A percentile compares a stretch with the other conserved stretches of the same genome.
phyloP scores from a whole-genome alignment of 768 basidiomycete species.

The Daedaleopsis sinensis region DNA sequence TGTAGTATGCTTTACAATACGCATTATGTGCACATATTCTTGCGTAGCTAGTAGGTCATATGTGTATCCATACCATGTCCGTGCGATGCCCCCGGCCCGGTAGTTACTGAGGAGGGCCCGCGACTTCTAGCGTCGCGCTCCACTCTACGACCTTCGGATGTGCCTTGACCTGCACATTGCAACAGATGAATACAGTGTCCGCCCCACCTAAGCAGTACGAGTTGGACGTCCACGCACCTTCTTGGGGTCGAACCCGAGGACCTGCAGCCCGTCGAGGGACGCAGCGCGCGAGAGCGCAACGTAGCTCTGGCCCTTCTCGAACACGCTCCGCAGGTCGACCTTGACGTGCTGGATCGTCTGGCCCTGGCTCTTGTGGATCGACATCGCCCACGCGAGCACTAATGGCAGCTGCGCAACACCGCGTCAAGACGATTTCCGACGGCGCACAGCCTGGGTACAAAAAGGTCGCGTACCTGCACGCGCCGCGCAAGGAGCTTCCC shows the following conservation, averaged over 20 bases:
- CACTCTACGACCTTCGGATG: constrained; percentile 49
- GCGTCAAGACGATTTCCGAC: not conserved
- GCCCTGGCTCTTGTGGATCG: constrained; percentile 79
- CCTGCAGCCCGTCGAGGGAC: constrained; percentile 55
- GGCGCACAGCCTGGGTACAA: not conserved
- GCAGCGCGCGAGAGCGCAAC: constrained; percentile 56
- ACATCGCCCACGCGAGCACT: constrained; percentile 78
- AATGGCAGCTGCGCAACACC: constrained; percentile 56
- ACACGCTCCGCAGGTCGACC: constrained; percentile 66
- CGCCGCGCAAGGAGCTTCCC: constrained; percentile 51
- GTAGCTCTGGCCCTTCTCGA: constrained; percentile 59
- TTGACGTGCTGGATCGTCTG: constrained; percentile 70
- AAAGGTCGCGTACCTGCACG: constrained; percentile 39
- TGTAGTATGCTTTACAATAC: too few relatives aligned
- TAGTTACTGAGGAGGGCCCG: not conserved
- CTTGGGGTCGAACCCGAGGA: constrained; percentile 53
- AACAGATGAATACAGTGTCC: not conserved
- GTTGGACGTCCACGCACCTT: constrained; percentile 37
- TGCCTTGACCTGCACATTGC: constrained; percentile 39
- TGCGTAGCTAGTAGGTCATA: not conserved
- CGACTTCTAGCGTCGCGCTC: constrained; percentile 36
- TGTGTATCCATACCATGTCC: not conserved
- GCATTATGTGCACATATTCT: too few relatives aligned
- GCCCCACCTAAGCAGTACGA: not conserved
- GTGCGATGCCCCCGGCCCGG: too few relatives aligned